Conservation (phyloP, 208 protist genomes). For the Acanthamoeba triangularis region DNA sequence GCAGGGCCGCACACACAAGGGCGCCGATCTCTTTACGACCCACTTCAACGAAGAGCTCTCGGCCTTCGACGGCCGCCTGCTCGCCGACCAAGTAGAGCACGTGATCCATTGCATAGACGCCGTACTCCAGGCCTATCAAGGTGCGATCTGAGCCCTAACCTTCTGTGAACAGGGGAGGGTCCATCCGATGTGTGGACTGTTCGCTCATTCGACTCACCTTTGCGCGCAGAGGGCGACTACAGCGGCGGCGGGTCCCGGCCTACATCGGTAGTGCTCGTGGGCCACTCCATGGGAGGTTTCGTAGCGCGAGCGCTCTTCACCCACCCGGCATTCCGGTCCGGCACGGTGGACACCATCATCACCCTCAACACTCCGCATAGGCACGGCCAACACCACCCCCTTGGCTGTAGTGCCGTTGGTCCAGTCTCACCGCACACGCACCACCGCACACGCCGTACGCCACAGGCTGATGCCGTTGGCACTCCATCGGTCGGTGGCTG, state of each 20-base stretch:
- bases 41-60: slow-evolving; percentile 76
- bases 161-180: not conserved
- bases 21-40: slow-evolving; percentile 50
- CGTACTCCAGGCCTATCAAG: slow-evolving; percentile 48
- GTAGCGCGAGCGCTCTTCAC: slow-evolving; percentile 49
- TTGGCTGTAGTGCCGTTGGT: not conserved
- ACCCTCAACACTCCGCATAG: slow-evolving; percentile 63
- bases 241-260: not conserved
- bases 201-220: not conserved
- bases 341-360: slow-evolving; percentile 65
- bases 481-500: slow-evolving; percentile 26
- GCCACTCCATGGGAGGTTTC: slow-evolving; percentile 77
- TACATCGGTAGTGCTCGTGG: slow-evolving; percentile 59
- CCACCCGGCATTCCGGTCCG: not conserved
- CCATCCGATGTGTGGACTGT: not conserved
- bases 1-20: not conserved
- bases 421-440: not conserved
- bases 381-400: not conserved
- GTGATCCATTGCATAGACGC: slow-evolving; percentile 42
- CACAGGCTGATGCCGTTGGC: slow-evolving; percentile 31
- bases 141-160: too few relatives aligned
- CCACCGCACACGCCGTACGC: not conserved
- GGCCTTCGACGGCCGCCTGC: slow-evolving; percentile 64
- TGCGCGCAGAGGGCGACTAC: not conserved
- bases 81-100: slow-evolving; percentile 35